Base-by-base conservation (phyloP, 176 grass and related monocot genomes). In the Oropetium thomaeum region DNA sequence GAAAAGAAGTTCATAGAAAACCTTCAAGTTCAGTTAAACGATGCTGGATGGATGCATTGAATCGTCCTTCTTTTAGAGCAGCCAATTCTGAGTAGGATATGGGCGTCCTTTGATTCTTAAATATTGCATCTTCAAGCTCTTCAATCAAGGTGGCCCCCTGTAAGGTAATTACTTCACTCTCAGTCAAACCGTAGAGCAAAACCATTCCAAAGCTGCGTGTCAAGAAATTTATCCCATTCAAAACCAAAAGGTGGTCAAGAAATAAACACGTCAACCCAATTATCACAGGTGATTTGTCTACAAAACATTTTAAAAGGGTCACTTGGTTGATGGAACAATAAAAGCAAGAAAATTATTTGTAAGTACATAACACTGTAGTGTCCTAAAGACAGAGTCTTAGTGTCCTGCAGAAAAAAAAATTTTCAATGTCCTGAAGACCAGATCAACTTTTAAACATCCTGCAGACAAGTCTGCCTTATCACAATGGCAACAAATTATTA, bases 21-120 rank as follows among this genome's bases (percentile, higher is more conserved):
- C 96, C 96, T 95, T 99, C 91, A 43, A 99, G 96, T 84, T 99
- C 91, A 64, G 63, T 76, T 57, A 95, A 78, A 30, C 96, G 86
- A 80, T 92, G 96, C 52, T 99, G 87, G 48, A 99, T 92, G 45
- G 83, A 87, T 68, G 86, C 69, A 64, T 88, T 88, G 82, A 90
- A 90, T 70, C 96, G 87, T 10, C 73, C 90, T 86, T 95, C 91
- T 85, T 86, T 87, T 43, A 88, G 39, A 80, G 83, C 74, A 41
- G 65, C 72, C 66, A 99, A 85, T 58, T 81, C 85, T 76, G 82
- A 95, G 84, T 71, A 92, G 41, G 96, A 91, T 79, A 85, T 80
- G 35, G 60, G 75, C 10, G 49, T 67, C 58, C 54, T 69, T 77
- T 95, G 76, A 64, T 90, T 85, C 31, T 62, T 86, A 63, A 84